Base-by-base conservation (phyloP, 1,284 basidiomycete genomes). In the Papiliotrema nemorosa region DNA sequence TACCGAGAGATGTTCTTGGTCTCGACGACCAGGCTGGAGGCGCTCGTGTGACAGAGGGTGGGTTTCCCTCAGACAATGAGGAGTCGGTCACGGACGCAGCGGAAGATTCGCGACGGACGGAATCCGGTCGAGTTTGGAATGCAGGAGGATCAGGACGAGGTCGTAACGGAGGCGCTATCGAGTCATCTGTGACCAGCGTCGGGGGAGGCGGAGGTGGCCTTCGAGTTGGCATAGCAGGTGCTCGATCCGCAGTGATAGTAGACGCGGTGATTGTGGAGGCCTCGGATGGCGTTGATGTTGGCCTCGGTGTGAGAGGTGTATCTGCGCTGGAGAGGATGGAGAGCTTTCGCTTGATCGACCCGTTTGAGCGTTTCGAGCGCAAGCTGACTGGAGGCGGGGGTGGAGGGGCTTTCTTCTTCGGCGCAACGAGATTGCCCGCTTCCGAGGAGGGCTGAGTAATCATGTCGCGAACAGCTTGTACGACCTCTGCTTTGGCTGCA, bases 131-230 rank as follows among this genome's bases (percentile, higher is more conserved):
- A 5, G 57, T 47, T 5, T 50, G 49, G 2, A 48, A 51, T 1
- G 51, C 43, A 16, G 31, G 31, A 33, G 31, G 31, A 10, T 47
- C 43, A 16, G 55, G 34, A 18, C 40, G 51, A 48, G 54, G 49
- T 26, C 40, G 26, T 18, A 43, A 29, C 2, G 53, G 43, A 5
- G 43, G 35, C 16, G 35, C 31, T 25, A 24, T 7, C 21, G 41
- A 29, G 3, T 29, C 37, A 22, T 33, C 52, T 29, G 20, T 21
- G 13, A 36, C 34, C 31, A 44, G 7, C 26, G 52, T 25, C 13
- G 58, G 58, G 20, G 51, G 55, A 3, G 54, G 54, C 1, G 63
- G 61, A 25, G 62, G 56, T 9, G 61, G 63, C 22, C 58, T 50
- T 6, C 60, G 53, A n/a, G 52, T 60, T 12, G 57, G 60, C 9